Evolutionary conservation across 495 filamentous ascomycete species (phyloP), one percentile per base, ranked within the genome.

Genomic region (Neurospora tetraspora): DNA sequence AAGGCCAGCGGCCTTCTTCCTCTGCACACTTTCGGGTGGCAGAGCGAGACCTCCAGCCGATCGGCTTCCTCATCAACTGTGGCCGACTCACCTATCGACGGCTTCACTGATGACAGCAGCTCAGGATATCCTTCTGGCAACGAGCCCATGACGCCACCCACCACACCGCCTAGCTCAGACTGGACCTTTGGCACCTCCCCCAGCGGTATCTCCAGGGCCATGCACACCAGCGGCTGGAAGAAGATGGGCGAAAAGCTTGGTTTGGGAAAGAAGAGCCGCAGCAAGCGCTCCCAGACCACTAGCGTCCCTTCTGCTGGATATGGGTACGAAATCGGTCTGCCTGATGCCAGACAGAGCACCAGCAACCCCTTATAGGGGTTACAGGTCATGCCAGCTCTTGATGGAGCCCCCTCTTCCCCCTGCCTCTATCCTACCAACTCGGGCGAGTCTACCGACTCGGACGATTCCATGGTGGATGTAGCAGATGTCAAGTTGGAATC

Each of bases 131-230:
- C 86, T 38, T 78, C 84, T 6, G 80, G 74, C 12, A 78, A 81
- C 65, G 91, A 93, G 75, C 92, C 91, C 0, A 93, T 96, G 90
- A 97, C 93, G n/a, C 93, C 93, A 18, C 93, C 93, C 3, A 94
- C 89, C 9, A 95, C 93, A 6, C 93, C 93, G 10, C 93, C 93
- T 7, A 91, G 89, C 27, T 85, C 85, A 0, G 84, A 89, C 83
- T 88, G 79, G 85, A 87, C 80, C 74, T 87, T 81, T 81, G 83
- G 76, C 76, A 83, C 80, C 73, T 86, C 78, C 68, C 89, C 76
- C 59, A 83, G 74, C 76, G 85, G 78, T 83, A 84, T 83, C 79
- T 91, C 85, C 20, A 78, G 81, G 39, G 83, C 77, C 79, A 85
- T 83, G 75, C 81, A 84, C 78, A 79, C 82, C 83, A 88, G 83